Conservation (phyloP, 257 asterid genomes). For the Petrea volubilis region DNA sequence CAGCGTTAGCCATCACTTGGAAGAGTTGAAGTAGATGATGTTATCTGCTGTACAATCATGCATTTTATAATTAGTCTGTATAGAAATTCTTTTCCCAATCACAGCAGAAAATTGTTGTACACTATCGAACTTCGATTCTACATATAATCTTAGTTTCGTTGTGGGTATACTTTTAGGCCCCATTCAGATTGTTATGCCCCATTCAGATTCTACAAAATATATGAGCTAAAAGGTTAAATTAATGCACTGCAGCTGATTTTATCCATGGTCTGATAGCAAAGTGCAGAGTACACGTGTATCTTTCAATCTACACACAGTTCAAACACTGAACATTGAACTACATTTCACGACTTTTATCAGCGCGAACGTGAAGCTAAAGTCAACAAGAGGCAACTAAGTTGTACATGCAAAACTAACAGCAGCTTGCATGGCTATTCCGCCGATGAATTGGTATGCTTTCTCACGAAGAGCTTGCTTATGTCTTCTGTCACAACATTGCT, state of each 20-base stretch:
- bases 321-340: not conserved
- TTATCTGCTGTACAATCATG: not conserved
- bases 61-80: not conserved
- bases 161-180: too few species aligned
- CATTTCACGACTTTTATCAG: not conserved
- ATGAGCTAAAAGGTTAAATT: not conserved
- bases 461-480: slow-evolving; percentile 77
- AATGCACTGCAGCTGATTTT: not conserved
- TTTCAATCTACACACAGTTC: not conserved
- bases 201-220: too few species aligned
- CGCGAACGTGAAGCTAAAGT: slow-evolving; percentile 1
- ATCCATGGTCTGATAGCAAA: not conserved
- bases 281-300: not conserved
- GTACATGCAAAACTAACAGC: slow-evolving; percentile 3
- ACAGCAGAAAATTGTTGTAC: not conserved
- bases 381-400: not conserved
- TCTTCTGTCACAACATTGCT: slow-evolving; percentile 91
- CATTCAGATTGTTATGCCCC: too few species aligned
- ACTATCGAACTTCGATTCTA: too few species aligned
- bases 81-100: not conserved
- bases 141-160: too few species aligned
- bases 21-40: not conserved
- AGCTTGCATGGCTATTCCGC: slow-evolving; percentile 26
- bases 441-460: slow-evolving; percentile 42
- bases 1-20: not conserved